Evolutionary conservation across 1,139 yeast species (phyloP).

Genomic region (Saccharomycopsis hybrid): DNA sequence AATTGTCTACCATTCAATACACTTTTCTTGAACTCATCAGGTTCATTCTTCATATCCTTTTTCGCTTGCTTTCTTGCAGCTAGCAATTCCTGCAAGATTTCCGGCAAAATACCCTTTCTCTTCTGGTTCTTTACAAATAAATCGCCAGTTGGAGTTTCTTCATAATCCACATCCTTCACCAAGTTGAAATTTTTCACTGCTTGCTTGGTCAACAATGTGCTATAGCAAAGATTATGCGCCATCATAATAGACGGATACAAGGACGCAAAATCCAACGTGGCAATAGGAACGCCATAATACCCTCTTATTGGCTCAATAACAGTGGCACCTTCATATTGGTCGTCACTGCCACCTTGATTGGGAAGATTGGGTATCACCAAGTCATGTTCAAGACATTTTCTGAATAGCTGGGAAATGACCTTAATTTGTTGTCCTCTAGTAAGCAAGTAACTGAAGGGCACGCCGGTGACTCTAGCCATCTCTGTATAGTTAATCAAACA

Average conservation of each 20-base stretch:
- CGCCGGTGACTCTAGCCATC: conserved; percentile 99
- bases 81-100: conserved; percentile 80
- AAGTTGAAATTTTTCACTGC: conserved; percentile 63
- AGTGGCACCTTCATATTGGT: conserved; percentile 98
- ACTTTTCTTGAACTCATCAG: conserved; percentile 88
- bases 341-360: conserved; percentile 68
- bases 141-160: conserved; percentile 87
- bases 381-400: conserved; percentile 82
- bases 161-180: conserved; percentile 70
- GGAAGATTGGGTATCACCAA: conserved; percentile 87
- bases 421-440: conserved; percentile 96
- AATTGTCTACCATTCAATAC: conserved; percentile 96
- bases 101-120: conserved; percentile 85
- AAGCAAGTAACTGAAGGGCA: conserved; percentile 84
- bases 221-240: conserved; percentile 97
- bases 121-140: conserved; percentile 68
- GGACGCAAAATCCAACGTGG: conserved; percentile 95
- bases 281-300: conserved; percentile 93
- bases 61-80: conserved; percentile 92
- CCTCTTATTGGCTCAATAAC: conserved; percentile 97
- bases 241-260: conserved; percentile 98
- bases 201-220: conserved; percentile 68
- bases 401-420: conserved; percentile 88
- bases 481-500: conserved; percentile 95
- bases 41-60: conserved; percentile 81